Conservation (phyloP, 2,329 filamentous ascomycete species). For the Rutstroemia sp. region DNA sequence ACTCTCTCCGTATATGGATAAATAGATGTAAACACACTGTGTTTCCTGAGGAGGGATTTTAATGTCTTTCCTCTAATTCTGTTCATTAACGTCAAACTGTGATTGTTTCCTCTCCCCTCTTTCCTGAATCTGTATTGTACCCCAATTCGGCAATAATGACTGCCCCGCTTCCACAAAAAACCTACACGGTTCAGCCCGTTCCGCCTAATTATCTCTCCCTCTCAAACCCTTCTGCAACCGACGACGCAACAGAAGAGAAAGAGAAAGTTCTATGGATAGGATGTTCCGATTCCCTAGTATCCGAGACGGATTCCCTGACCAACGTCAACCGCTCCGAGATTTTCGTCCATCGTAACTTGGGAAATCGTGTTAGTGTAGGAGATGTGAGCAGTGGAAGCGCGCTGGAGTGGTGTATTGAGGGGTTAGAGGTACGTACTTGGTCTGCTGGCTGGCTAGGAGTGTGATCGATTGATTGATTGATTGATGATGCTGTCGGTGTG, state of each 20-base stretch:
- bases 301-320: constrained; percentile 53
- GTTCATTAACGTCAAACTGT: neutral
- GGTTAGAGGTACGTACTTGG: constrained; percentile 44
- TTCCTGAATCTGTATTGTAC: neutral
- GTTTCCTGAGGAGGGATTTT: no score
- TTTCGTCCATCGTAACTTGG: constrained; percentile 66
- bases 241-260: constrained; percentile 28
- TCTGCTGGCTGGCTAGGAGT: neutral
- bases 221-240: neutral
- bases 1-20: no score
- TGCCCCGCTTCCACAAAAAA: constrained; percentile 1
- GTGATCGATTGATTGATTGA: no score
- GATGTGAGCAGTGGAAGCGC: constrained; percentile 55
- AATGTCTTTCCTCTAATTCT: neutral
- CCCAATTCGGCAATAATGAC: neutral
- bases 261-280: constrained; percentile 59
- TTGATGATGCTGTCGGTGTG: neutral
- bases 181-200: neutral
- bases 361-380: constrained; percentile 53
- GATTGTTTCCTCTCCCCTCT: neutral
- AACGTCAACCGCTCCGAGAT: constrained; percentile 57
- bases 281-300: constrained; percentile 59
- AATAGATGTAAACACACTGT: no score
- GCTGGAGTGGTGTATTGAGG: constrained; percentile 55
- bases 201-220: neutral